These are phyloP conservation scores for Pseudonitzschia multiseries DNA, from an alignment of 108 stramenopile genomes.

Conservation along the genomic window DNA sequence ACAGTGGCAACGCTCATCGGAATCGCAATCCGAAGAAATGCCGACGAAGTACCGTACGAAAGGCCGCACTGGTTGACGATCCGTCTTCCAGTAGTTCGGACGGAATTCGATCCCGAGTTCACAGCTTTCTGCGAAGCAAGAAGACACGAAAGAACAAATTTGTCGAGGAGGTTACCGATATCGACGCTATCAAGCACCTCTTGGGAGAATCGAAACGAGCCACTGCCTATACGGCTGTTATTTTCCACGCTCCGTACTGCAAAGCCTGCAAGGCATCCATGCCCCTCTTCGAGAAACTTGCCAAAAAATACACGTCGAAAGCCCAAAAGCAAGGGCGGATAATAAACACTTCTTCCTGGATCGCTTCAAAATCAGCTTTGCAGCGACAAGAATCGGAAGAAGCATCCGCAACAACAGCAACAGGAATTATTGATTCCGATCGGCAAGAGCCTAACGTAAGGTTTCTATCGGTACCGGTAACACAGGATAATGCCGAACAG, in stretches of 20 bases:
- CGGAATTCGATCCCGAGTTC: not conserved
- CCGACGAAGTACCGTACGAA: not conserved
- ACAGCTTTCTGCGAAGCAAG: not conserved
- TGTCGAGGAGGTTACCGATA: conserved; percentile 12
- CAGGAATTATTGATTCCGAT: not conserved
- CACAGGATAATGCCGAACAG: conserved; percentile 4
- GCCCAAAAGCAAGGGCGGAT: not conserved
- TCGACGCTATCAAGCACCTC: conserved; percentile 1
- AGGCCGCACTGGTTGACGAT: conserved; percentile 2
- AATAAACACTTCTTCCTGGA: not conserved
- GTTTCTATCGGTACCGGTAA: conserved; percentile 16
- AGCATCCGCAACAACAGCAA: not conserved
- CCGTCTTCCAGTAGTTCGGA: not conserved
- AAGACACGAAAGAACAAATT: not conserved
- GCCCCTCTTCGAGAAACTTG: conserved; percentile 16
- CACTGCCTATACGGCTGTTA: conserved; percentile 9
- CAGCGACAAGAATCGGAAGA: not conserved
- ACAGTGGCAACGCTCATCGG: too few relatives aligned
- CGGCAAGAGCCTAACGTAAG: not conserved
- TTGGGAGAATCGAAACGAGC: not conserved
- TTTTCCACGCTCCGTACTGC: conserved; percentile 15
- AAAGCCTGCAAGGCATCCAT: conserved; percentile 15
- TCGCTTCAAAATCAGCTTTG: not conserved
- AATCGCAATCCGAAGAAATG: too few relatives aligned
- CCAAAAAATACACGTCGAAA: not conserved